Conservation (phyloP, 768 basidiomycete genomes). For the Glaciozyma antarctica region DNA sequence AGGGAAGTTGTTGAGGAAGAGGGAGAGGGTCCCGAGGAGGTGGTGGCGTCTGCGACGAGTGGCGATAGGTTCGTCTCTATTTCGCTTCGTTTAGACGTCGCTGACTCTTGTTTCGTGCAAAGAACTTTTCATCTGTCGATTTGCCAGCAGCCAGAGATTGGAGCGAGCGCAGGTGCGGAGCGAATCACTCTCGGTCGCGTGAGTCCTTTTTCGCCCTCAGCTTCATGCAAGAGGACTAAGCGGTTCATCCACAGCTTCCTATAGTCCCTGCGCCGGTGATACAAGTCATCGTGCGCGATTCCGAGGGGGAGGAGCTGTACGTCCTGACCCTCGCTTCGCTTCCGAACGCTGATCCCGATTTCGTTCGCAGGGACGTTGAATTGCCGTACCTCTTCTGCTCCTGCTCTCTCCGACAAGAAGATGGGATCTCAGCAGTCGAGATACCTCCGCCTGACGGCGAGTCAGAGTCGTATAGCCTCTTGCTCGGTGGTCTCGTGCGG, state of each 20-base stretch:
- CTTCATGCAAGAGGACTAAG: no score
- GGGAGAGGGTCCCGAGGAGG: neutral
- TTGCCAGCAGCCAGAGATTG: slow-evolving; percentile 70
- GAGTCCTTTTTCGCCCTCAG: neutral
- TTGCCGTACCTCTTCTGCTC: slow-evolving; percentile 80
- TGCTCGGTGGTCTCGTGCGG: slow-evolving; percentile 79
- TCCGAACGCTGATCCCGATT: slow-evolving; percentile 2
- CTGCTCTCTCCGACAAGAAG: slow-evolving; percentile 61
- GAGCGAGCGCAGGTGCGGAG: slow-evolving; percentile 62
- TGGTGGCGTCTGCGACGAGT: neutral
- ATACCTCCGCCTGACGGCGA: slow-evolving; percentile 37
- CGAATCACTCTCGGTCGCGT: slow-evolving; percentile 22
- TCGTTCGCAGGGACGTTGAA: slow-evolving; percentile 59
- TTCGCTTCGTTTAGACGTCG: no score
- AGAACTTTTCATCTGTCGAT: slow-evolving; percentile 67
- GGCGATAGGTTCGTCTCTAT: neutral
- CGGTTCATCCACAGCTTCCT: slow-evolving; percentile 69
- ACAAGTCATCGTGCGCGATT: slow-evolving; percentile 64
- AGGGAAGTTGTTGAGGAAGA: neutral
- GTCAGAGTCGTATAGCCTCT: slow-evolving; percentile 47
- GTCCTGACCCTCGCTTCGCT: slow-evolving; percentile 35
- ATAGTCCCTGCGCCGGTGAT: slow-evolving; percentile 62
- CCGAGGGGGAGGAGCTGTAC: slow-evolving; percentile 64
- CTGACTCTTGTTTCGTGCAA: neutral
- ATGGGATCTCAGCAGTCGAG: slow-evolving; percentile 51